These are phyloP conservation scores for Yamadazyma olivae DNA, from an alignment of 805 yeast species.

Conservation along the genomic window DNA sequence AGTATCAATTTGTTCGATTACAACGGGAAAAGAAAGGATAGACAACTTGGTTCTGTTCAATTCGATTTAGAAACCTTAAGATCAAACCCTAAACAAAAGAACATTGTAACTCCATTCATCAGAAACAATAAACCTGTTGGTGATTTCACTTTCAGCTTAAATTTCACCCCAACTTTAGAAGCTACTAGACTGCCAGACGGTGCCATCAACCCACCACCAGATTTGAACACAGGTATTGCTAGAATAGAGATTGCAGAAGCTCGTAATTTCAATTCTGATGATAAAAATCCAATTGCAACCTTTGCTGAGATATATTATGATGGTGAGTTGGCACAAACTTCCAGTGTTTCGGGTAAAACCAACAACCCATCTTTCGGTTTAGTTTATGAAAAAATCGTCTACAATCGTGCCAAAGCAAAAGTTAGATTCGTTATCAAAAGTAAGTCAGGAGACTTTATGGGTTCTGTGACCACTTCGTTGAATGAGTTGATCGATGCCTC, in stretches of 20 bases:
- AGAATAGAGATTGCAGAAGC: conserved; percentile 64
- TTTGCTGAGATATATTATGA: conserved; percentile 71
- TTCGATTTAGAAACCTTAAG: conserved; percentile 67
- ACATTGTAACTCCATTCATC: conserved; percentile 55
- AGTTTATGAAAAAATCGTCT: conserved; percentile 62
- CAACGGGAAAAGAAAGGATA: conserved; percentile 78
- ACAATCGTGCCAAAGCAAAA: conserved; percentile 68
- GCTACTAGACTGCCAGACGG: conserved; percentile 71
- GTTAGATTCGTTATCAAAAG: conserved; percentile 63
- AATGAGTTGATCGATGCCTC: conserved; percentile 72
- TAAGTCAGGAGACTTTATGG: conserved; percentile 52
- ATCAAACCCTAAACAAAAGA: conserved; percentile 47
- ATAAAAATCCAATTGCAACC: conserved; percentile 49
- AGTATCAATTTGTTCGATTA: conserved; percentile 69
- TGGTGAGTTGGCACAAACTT: conserved; percentile 54
- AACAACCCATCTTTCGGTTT: conserved; percentile 68
- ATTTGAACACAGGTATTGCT: conserved; percentile 89
- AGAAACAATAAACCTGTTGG: conserved; percentile 88
- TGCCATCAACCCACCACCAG: conserved; percentile 78
- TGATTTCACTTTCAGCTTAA: conserved; percentile 62
- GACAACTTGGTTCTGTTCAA: conserved; percentile 72
- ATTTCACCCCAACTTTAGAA: conserved; percentile 72
- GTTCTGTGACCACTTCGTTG: conserved; percentile 56
- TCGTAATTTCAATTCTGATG: conserved; percentile 49
- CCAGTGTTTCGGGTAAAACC: conserved; percentile 57